Percentiles rank a stretch among this genome's conserved stretches.
Conservation (phyloP, 2,329 filamentous ascomycete species). For the Trichoderma brevicompactum region DNA sequence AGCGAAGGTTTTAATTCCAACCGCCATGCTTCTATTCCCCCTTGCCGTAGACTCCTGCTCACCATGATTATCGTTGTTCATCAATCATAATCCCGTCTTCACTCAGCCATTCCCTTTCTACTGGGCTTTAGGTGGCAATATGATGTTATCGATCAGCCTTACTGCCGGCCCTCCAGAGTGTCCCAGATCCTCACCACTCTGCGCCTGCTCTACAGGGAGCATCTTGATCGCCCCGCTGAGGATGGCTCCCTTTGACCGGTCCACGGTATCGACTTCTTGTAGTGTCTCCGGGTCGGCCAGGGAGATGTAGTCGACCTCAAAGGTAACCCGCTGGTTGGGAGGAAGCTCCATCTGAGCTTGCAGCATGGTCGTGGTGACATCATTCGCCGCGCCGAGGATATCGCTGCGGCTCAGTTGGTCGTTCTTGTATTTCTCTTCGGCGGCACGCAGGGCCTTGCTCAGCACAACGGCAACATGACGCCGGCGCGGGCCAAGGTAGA, state of each 20-base stretch:
- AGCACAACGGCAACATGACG: slow-evolving; percentile 75
- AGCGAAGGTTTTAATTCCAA: not conserved
- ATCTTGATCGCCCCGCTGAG: slow-evolving; percentile 92
- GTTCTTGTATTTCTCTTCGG: slow-evolving; percentile 68
- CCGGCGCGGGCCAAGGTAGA: slow-evolving; percentile 81
- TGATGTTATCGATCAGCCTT: slow-evolving; percentile 91
- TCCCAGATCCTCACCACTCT: slow-evolving; percentile 74
- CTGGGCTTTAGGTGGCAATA: slow-evolving; percentile 56
- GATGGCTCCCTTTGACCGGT: slow-evolving; percentile 73
- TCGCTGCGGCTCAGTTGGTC: slow-evolving; percentile 59
- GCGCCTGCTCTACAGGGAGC: slow-evolving; percentile 73
- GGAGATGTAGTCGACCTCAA: slow-evolving; percentile 91
- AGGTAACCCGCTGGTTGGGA: slow-evolving; percentile 66
- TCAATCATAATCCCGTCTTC: slow-evolving; percentile 3
- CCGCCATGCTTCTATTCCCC: not conserved
- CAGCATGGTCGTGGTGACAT: slow-evolving; percentile 59
- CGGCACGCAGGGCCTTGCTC: slow-evolving; percentile 68
- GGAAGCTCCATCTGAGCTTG: slow-evolving; percentile 65
- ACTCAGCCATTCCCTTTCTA: not conserved
- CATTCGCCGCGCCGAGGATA: slow-evolving; percentile 73
- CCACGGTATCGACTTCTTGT: slow-evolving; percentile 74
- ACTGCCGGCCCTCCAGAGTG: slow-evolving; percentile 74
- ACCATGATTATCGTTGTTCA: not conserved
- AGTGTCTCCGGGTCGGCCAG: slow-evolving; percentile 84
- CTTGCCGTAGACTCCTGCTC: not conserved